Percentiles rank a stretch among this genome's conserved stretches.
These are phyloP conservation scores for Parachaetomium inaequale DNA, from an alignment of 495 filamentous ascomycete species.

Conservation along the genomic window DNA sequence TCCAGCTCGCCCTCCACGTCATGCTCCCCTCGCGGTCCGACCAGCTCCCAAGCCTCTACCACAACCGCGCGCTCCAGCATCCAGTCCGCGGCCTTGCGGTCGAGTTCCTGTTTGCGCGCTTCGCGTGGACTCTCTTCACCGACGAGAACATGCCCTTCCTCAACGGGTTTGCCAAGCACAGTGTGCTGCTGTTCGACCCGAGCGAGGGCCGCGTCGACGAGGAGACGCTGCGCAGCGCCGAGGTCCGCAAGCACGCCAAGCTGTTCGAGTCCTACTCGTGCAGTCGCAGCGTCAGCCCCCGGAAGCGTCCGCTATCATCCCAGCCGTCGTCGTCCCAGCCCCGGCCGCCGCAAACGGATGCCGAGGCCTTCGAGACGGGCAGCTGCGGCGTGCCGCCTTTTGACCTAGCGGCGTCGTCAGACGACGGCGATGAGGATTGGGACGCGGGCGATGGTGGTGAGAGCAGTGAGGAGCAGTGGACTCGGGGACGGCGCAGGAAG, in stretches of 20 bases:
- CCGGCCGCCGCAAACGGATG: too few species aligned
- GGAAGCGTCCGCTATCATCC: neutral
- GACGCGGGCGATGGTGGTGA: neutral
- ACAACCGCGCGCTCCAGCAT: conserved; percentile 14
- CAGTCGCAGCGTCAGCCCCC: conserved; percentile 16
- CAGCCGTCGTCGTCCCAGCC: too few species aligned
- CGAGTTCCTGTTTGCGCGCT: conserved; percentile 30
- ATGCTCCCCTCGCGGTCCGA: conserved; percentile 11
- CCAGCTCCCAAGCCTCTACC: conserved; percentile 15
- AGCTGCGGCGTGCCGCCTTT: too few species aligned
- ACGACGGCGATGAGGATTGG: neutral
- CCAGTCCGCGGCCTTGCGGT: conserved; percentile 15
- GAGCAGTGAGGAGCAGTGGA: neutral
- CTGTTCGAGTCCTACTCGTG: conserved; percentile 12
- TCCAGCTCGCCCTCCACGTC: conserved; percentile 17
- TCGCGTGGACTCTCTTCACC: conserved; percentile 32
- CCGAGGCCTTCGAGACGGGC: too few species aligned
- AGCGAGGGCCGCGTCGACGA: conserved; percentile 19
- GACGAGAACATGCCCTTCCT: conserved; percentile 20
- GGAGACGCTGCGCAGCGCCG: neutral
- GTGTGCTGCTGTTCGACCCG: conserved; percentile 17
- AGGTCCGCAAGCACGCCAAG: conserved; percentile 1
- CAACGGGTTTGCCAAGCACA: conserved; percentile 10
- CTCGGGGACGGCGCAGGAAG: too few species aligned
- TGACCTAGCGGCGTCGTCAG: too few species aligned